These are phyloP conservation scores for Vigna hirtella DNA, from an alignment of 306 rosid genomes.

Conservation along the genomic window DNA sequence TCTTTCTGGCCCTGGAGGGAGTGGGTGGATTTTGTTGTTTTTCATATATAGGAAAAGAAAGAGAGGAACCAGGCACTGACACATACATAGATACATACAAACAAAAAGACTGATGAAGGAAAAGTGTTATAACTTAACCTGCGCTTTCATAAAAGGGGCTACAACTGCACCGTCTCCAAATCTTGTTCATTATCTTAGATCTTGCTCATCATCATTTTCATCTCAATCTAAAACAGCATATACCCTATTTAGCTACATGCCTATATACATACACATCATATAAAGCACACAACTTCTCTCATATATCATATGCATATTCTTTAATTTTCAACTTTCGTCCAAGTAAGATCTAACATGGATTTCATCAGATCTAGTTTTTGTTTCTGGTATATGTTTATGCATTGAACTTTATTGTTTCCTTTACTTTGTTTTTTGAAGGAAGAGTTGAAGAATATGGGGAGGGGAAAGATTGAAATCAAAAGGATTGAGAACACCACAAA, in stretches of 20 bases:
- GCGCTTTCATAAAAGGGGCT: background rate
- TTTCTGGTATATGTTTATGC: background rate
- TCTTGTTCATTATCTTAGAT: constrained; percentile 35
- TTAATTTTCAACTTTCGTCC: background rate
- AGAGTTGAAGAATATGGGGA: constrained; percentile 60
- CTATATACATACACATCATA: background rate
- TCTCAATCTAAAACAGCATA: background rate
- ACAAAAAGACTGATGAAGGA: background rate
- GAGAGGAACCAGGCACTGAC: constrained; percentile 1
- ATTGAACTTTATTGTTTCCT: background rate
- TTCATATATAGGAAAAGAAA: constrained; percentile 22
- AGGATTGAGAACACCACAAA: constrained; percentile 93
- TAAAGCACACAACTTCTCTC: constrained; percentile 15
- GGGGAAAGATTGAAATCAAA: constrained; percentile 96
- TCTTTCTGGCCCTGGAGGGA: background rate
- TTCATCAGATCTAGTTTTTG: constrained; percentile 23
- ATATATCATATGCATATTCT: background rate
- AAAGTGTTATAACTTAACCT: background rate
- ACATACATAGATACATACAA: background rate
- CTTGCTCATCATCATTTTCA: constrained; percentile 19
- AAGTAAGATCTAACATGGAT: constrained; percentile 8
- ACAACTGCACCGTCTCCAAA: constrained; percentile 11
- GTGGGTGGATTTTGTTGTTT: background rate
- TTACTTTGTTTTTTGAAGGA: background rate
- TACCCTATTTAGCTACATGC: constrained; percentile 39